Evolutionary conservation across 2,329 filamentous ascomycete species (phyloP).

Genomic region (Diaporthe sp.): DNA sequence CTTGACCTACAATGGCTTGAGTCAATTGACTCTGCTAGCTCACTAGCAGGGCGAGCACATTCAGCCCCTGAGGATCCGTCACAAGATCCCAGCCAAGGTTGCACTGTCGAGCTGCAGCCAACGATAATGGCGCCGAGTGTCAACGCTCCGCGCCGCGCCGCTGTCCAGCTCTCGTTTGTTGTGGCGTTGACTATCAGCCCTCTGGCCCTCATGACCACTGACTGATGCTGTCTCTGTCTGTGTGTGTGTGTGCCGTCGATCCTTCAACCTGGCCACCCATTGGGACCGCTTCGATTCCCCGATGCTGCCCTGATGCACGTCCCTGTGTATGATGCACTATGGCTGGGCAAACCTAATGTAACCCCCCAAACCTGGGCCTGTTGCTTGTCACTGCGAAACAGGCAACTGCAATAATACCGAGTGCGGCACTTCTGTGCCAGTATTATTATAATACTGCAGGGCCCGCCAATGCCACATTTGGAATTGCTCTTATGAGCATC

Average conservation of each 20-base stretch:
- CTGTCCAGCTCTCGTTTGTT: background rate
- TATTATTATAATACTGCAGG: constrained; percentile 7
- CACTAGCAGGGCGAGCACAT: background rate
- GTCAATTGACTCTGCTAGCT: background rate
- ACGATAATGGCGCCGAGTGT: background rate
- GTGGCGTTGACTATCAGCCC: background rate
- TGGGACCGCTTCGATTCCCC: constrained; percentile 2
- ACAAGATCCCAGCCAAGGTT: constrained; percentile 18
- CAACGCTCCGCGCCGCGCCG: constrained; percentile 9
- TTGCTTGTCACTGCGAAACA: background rate
- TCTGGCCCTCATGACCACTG: background rate
- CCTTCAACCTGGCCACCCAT: background rate
- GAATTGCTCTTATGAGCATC: background rate
- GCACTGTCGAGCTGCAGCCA: background rate
- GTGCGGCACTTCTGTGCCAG: background rate
- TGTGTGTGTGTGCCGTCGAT: background rate
- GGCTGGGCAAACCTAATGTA: constrained; percentile 18
- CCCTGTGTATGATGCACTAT: background rate
- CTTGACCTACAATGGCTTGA: background rate
- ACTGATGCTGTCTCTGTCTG: background rate
- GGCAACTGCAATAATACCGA: background rate
- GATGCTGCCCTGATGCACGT: constrained; percentile 1
- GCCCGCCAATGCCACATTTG: background rate
- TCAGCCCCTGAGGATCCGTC: constrained; percentile 1
- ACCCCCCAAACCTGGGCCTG: constrained; percentile 5